Evolutionary conservation across 768 basidiomycete species (phyloP).

Genomic region (Leccinum olivaceopallidum): DNA sequence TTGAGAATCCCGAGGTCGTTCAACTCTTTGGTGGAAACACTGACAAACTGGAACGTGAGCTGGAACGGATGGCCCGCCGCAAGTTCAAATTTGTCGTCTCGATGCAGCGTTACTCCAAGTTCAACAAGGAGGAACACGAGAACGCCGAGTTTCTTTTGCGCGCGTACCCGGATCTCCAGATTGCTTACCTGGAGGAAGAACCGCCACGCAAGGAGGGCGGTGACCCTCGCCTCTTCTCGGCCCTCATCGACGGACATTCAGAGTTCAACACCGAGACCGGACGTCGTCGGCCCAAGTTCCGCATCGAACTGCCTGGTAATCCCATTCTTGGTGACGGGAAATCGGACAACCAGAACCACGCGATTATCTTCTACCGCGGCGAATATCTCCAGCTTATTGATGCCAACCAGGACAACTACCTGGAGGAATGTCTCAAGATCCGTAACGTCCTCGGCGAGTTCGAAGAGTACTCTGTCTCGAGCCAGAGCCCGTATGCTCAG

Average conservation of each 20-base stretch:
- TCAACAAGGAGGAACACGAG: slow-evolving; percentile 99
- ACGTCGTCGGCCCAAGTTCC: slow-evolving; percentile 92
- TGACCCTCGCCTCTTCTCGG: slow-evolving; percentile 92
- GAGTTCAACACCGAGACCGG: slow-evolving; percentile 91
- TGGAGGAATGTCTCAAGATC: slow-evolving; percentile 99
- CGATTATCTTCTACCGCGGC: slow-evolving; percentile 98
- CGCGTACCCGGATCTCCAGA: slow-evolving; percentile 97
- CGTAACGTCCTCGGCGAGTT: slow-evolving; percentile 98
- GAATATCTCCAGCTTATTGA: slow-evolving; percentile 99
- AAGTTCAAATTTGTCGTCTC: slow-evolving; percentile 99
- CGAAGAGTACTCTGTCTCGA: slow-evolving; percentile 86
- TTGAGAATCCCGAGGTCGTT: slow-evolving; percentile 99
- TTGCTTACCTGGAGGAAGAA: slow-evolving; percentile 98
- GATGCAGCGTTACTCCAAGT: slow-evolving; percentile 99
- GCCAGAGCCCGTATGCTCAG: slow-evolving; percentile 89
- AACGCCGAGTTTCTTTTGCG: slow-evolving; percentile 97
- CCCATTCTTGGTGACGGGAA: slow-evolving; percentile 99
- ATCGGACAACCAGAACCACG: slow-evolving; percentile 99
- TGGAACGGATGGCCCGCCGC: slow-evolving; percentile 95
- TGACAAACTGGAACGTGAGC: slow-evolving; percentile 92
- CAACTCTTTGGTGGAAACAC: slow-evolving; percentile 98
- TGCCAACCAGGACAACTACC: slow-evolving; percentile 99
- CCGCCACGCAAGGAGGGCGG: slow-evolving; percentile 91
- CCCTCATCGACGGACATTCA: slow-evolving; percentile 96
- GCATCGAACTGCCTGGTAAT: slow-evolving; percentile 97